A percentile compares a stretch with the other conserved stretches of the same genome.
phyloP scores from a whole-genome alignment of 1,284 basidiomycete genomes.

The Ceratobasidium theobromae region DNA sequence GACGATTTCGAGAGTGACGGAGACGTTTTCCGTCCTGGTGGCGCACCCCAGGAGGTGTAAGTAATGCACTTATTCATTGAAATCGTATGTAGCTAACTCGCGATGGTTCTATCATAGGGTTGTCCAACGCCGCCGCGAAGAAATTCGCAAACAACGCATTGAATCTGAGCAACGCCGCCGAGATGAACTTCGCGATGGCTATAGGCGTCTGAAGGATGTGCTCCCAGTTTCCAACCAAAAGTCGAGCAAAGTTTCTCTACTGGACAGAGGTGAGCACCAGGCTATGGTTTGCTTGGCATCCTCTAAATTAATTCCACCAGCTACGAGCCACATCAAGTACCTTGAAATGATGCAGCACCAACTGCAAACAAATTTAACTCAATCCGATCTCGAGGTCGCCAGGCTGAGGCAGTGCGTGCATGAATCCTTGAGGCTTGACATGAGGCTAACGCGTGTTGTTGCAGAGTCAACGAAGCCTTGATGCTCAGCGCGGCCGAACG shows the following conservation, averaged over 20 bases:
- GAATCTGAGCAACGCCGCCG: conserved; percentile 83
- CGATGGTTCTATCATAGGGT: conserved; percentile 20
- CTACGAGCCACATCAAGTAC: conserved; percentile 76
- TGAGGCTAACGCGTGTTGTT: conserved; percentile 4
- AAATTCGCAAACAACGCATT: conserved; percentile 81
- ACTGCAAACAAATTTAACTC: conserved; percentile 69
- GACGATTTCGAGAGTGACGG: conserved; percentile 36
- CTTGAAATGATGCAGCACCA: conserved; percentile 73
- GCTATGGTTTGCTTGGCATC: conserved; percentile 34
- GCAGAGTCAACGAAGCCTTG: conserved; percentile 75
- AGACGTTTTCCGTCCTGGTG: conserved; percentile 19
- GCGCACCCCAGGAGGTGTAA: conserved; percentile 34
- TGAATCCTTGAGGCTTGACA: conserved; percentile 1
- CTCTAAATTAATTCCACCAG: conserved; percentile 43
- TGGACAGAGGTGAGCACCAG: conserved; percentile 72
- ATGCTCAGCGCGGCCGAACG: conserved; percentile 78
- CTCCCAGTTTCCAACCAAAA: conserved; percentile 85
- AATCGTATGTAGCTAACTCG: conserved; percentile 15
- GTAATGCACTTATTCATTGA: neutral
- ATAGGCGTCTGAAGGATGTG: conserved; percentile 79
- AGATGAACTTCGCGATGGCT: conserved; percentile 84
- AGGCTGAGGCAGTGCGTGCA: conserved; percentile 60
- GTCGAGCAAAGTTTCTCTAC: conserved; percentile 80
- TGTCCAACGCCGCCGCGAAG: conserved; percentile 61
- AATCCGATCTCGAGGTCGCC: conserved; percentile 72